These are phyloP conservation scores for Candida vaughaniae DNA, from an alignment of 805 yeast genomes.

Conservation along the genomic window DNA sequence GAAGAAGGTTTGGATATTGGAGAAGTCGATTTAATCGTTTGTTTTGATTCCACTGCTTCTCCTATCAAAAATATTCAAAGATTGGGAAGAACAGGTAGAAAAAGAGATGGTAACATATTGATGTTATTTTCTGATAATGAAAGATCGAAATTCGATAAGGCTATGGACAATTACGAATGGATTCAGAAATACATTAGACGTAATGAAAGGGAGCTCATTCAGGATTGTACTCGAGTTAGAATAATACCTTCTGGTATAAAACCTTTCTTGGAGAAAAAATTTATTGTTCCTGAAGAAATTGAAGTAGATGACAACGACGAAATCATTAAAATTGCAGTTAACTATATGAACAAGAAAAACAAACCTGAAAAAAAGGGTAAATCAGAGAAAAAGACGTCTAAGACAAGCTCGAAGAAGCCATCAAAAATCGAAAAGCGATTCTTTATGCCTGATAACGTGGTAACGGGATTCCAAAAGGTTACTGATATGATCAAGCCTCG, in stretches of 20 bases:
- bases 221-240: constrained; percentile 53
- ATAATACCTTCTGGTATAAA: constrained; percentile 59
- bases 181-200: constrained; percentile 69
- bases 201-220: constrained; percentile 35
- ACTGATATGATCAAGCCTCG: constrained; percentile 8
- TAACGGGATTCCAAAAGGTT: constrained; percentile 58
- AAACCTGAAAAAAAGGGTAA: constrained; percentile 9
- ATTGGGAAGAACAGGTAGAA: constrained; percentile 98
- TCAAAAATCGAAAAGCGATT: constrained; percentile 42
- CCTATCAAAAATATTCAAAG: constrained; percentile 93
- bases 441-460: constrained; percentile 73
- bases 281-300: constrained; percentile 59
- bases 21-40: constrained; percentile 90
- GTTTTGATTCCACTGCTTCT: constrained; percentile 90
- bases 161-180: constrained; percentile 78
- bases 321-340: constrained; percentile 65
- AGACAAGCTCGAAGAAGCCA: neutral
- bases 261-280: constrained; percentile 58
- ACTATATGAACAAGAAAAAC: constrained; percentile 42
- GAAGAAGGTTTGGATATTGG: constrained; percentile 99
- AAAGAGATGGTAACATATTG: constrained; percentile 81
- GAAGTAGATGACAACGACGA: constrained; percentile 50
- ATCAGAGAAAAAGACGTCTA: constrained; percentile 8
- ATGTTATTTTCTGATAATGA: constrained; percentile 77
- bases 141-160: constrained; percentile 72